Conservation (phyloP, 352 stramenopile species). For the Phytophthora ramorum region DNA sequence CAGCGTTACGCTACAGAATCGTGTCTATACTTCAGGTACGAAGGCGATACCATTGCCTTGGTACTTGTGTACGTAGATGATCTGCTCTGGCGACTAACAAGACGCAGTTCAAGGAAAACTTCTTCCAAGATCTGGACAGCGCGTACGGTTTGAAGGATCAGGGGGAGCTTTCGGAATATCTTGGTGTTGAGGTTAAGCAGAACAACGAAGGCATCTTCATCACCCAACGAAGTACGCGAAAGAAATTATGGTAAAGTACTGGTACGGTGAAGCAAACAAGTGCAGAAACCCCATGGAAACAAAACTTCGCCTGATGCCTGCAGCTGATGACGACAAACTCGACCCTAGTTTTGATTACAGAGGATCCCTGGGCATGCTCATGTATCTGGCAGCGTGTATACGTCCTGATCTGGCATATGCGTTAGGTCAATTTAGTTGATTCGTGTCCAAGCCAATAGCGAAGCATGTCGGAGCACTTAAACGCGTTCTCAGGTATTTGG, state of each 20-base stretch:
- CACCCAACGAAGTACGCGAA: conserved; percentile 2
- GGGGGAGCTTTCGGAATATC: conserved; percentile 8
- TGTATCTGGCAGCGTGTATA: conserved; percentile 2
- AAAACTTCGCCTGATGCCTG: neutral
- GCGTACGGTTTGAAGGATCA: conserved; percentile 12
- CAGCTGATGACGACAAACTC: neutral
- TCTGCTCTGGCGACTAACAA: conserved; percentile 9
- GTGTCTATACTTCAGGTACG: conserved; percentile 17
- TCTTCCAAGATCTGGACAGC: neutral
- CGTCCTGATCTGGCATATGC: conserved; percentile 2
- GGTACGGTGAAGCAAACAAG: conserved; percentile 4
- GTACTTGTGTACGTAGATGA: conserved; percentile 16
- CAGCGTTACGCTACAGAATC: conserved; percentile 6
- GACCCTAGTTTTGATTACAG: conserved; percentile 9
- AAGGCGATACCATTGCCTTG: conserved; percentile 4
- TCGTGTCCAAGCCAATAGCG: conserved; percentile 1
- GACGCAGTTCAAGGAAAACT: neutral
- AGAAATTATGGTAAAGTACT: neutral
- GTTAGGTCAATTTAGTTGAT: conserved; percentile 3
- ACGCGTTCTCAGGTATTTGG: neutral
- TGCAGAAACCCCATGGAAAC: conserved; percentile 9
- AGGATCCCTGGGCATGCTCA: neutral
- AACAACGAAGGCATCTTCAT: neutral
- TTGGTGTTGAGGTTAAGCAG: conserved; percentile 6
- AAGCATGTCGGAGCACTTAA: conserved; percentile 2